Base-by-base conservation (phyloP, 495 filamentous ascomycete species). In the Tuber aestivum region DNA sequence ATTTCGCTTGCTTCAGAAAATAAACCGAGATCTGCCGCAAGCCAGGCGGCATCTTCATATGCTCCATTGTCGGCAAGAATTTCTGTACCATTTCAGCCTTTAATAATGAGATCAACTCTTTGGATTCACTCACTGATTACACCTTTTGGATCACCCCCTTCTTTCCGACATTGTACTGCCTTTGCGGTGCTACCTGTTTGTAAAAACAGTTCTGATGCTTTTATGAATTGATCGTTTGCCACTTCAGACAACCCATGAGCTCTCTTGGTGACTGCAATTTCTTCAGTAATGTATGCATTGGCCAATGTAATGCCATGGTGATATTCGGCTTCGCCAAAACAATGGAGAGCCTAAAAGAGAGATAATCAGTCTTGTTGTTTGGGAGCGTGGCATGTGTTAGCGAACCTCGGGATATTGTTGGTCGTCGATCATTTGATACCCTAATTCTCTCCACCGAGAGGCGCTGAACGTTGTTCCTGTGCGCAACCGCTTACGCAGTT, bases 381-480 rank as follows among this genome's bases (percentile, higher is more conserved):
- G 3, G 41, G 41, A 3, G 21, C 3, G 1, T 27, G 21, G 27
- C 6, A 27, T 38, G 5, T 3, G 56, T 35, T 5, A 32, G n/a
- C 50, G 23, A 72, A 74, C 79, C 32, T 80, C 74, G 14, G 72
- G 70, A 35, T 80, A 80, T 32, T 76, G 35, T 14, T 78, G 44
- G 16, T 72, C 48, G 20, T 80, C 77, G 48, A 80, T 77, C 18
- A 74, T 70, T 23, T 80, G 77, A 27, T 80, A 71, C 44, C 74
- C 77, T 2, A 72, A 73, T n/a, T 80, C 79, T 8, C 75, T 74
- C 79, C 79, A 80, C 41, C 77, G 69, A 20, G 56, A 41, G 7
- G 41, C 56, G 35, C 72, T 78, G 0, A 77, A 72, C 16, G 56
- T 50, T 23, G 70, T 75, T 32, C 56, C 42, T 45, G 69, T 71